These are phyloP conservation scores for Hypoxylon crocopeplum DNA, from an alignment of 495 filamentous ascomycete genomes.

Conservation along the genomic window DNA sequence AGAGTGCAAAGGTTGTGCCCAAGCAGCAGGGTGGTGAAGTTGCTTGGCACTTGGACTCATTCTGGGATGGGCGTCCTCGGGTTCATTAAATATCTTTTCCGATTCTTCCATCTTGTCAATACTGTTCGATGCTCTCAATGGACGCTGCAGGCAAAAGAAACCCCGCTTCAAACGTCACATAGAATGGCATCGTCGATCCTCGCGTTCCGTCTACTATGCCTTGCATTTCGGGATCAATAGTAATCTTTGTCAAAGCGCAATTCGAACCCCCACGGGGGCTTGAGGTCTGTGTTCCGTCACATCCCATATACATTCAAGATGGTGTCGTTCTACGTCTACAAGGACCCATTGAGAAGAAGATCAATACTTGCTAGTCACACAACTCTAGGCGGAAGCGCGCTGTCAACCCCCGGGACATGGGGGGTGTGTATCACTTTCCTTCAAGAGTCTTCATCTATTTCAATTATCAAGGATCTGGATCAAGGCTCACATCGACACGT, in stretches of 20 bases:
- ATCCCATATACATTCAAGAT: neutral
- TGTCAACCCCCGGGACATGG: neutral
- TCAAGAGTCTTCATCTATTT: neutral
- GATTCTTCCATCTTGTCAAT: neutral
- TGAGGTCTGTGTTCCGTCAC: neutral
- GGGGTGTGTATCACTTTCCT: neutral
- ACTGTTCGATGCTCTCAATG: neutral
- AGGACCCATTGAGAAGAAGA: constrained; percentile 4
- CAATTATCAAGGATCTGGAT: neutral
- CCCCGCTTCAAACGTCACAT: constrained; percentile 2
- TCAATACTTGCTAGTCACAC: neutral
- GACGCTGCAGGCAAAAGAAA: neutral
- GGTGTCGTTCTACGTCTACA: neutral
- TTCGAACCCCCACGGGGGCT: constrained; percentile 12
- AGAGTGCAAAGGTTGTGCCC: neutral
- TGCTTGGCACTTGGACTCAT: neutral
- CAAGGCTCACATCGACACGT: constrained; percentile 7
- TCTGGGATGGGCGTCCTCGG: neutral
- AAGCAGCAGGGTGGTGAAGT: neutral
- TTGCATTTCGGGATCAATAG: neutral
- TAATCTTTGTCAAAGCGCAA: neutral
- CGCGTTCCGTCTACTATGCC: neutral
- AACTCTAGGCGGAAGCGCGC: constrained; percentile 1
- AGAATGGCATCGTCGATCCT: constrained; percentile 1
- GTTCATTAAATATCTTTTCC: constrained; percentile 13